Percentiles rank a stretch among this genome's conserved stretches.
These are phyloP conservation scores for Trichoderma atrobrunneum DNA, from an alignment of 2,329 filamentous ascomycete genomes.

Conservation along the genomic window DNA sequence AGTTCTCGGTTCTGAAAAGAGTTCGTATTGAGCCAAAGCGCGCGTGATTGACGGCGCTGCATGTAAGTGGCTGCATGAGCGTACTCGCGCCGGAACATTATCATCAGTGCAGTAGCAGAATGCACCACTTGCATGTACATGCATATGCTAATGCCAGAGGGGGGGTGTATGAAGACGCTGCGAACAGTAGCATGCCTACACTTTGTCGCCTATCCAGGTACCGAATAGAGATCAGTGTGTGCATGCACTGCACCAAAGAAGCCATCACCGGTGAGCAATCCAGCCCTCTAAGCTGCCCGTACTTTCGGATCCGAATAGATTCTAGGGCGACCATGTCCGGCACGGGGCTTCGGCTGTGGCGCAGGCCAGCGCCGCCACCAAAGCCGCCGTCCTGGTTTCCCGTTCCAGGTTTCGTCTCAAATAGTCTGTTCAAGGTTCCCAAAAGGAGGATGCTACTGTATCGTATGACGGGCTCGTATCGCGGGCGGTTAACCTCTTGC, in stretches of 20 bases:
- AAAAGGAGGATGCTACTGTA: not conserved
- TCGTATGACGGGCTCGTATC: not conserved
- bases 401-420: not conserved
- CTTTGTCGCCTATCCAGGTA: not conserved
- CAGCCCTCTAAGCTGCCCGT: not conserved
- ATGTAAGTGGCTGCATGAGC: not conserved
- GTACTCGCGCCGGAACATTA: not conserved
- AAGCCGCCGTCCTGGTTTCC: not conserved
- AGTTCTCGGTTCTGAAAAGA: not conserved
- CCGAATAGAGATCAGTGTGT: not conserved
- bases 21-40: not conserved
- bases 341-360: slow-evolving; percentile 4
- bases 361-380: not conserved
- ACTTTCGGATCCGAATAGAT: not conserved
- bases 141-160: not conserved
- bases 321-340: not conserved
- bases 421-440: not conserved
- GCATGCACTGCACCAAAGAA: not conserved
- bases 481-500: not conserved
- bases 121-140: not conserved
- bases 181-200: not conserved
- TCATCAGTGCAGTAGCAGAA: not conserved
- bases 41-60: not conserved
- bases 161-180: not conserved
- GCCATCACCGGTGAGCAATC: not conserved